A percentile compares a stretch with the other conserved stretches of the same genome.
phyloP scores from a whole-genome alignment of 164 flowering plant genomes.

The grape (Vitis vinifera) region ASM3070453v1 NC_081818.1:194001-194500 shows the following conservation, averaged over 20 bases:
- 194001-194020: constrained; percentile 50
- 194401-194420: not conserved
- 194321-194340: no score
- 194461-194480: not conserved
- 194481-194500: not conserved
- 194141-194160: not conserved
- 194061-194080: not conserved
- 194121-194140: not conserved
- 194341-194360: no score
- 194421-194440: not conserved
- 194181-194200: not conserved
- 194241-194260: no score
- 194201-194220: no score
- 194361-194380: no score
- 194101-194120: not conserved
- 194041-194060: constrained; percentile 49
- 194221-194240: no score
- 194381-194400: no score
- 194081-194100: not conserved
- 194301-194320: no score
- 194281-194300: no score
- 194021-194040: constrained; percentile 38
- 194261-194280: no score
- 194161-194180: not conserved
- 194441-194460: not conserved